Conservation (phyloP, 148 eudicot species). For the Heliamphora exappendiculata region DNA sequence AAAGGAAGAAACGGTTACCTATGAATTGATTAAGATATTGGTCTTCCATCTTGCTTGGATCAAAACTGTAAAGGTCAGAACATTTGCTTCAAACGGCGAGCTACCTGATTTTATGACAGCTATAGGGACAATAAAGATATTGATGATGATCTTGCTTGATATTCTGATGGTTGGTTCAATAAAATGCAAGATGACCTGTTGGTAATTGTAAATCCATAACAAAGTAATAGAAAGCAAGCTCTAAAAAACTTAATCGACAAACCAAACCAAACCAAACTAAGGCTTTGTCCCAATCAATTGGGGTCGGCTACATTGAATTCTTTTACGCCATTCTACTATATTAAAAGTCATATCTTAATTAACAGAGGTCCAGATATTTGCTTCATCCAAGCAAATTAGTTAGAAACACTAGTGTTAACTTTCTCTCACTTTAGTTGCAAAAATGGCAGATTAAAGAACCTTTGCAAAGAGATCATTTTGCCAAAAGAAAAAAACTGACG, state of each 20-base stretch:
- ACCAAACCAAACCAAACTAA: too few relatives aligned
- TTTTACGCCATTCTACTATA: too few relatives aligned
- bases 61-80: too few relatives aligned
- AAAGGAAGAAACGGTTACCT: not conserved
- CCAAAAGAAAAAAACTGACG: not conserved
- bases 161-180: not conserved
- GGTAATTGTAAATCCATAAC: not conserved
- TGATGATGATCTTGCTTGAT: not conserved
- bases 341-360: too few relatives aligned
- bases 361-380: not conserved
- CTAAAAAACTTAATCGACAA: not conserved
- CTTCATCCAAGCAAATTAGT: not conserved
- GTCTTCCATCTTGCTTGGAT: too few relatives aligned
- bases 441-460: not conserved
- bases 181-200: not conserved
- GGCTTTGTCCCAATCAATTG: too few relatives aligned
- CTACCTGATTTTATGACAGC: too few relatives aligned
- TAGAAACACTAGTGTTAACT: not conserved
- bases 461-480: not conserved
- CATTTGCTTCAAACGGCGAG: too few relatives aligned
- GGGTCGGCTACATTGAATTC: too few relatives aligned
- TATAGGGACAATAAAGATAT: not conserved
- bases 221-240: not conserved
- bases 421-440: not conserved
- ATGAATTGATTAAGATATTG: too few relatives aligned